A percentile compares a stretch with the other conserved stretches of the same genome.
These are phyloP conservation scores for Parafenestella ontariensis DNA, from an alignment of 2,329 filamentous ascomycete species.

Conservation along the genomic window DNA sequence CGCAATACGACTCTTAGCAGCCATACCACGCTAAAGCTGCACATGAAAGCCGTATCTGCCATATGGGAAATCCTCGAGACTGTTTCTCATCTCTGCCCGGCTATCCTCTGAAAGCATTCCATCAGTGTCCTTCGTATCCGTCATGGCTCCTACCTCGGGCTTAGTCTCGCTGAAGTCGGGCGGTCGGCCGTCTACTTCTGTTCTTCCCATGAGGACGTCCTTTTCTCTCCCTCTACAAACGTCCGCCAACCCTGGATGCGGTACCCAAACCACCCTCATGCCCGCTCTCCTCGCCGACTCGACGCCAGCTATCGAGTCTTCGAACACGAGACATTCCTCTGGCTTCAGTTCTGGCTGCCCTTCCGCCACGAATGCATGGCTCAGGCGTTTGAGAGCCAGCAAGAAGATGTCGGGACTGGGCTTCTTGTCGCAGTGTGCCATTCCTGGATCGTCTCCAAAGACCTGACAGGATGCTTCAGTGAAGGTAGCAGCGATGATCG, in stretches of 20 bases:
- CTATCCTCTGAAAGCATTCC: constrained; percentile 10
- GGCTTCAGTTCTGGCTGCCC: constrained; percentile 17
- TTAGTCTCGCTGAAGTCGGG: background rate
- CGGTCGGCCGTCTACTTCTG: background rate
- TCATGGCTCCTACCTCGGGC: background rate
- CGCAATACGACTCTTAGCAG: no score
- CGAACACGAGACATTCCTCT: constrained; percentile 45
- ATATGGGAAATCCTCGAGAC: constrained; percentile 17
- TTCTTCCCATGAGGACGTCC: constrained; percentile 23
- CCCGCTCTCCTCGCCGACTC: constrained; percentile 43
- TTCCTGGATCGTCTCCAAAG: constrained; percentile 19
- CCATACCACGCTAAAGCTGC: background rate
- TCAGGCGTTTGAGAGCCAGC: constrained; percentile 18
- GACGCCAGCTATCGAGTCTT: constrained; percentile 43
- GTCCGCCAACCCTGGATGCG: constrained; percentile 35
- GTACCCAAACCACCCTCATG: constrained; percentile 48
- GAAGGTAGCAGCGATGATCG: background rate
- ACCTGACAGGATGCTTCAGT: background rate
- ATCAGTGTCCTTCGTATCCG: constrained; percentile 1
- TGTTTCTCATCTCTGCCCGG: constrained; percentile 16
- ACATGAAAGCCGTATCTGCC: constrained; percentile 10
- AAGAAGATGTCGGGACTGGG: constrained; percentile 22
- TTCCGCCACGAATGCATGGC: constrained; percentile 1
- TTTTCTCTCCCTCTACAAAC: constrained; percentile 13
- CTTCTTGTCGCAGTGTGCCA: constrained; percentile 13